Conservation (phyloP, 805 yeast genomes). For the Kodamaea lidongshanica region DNA sequence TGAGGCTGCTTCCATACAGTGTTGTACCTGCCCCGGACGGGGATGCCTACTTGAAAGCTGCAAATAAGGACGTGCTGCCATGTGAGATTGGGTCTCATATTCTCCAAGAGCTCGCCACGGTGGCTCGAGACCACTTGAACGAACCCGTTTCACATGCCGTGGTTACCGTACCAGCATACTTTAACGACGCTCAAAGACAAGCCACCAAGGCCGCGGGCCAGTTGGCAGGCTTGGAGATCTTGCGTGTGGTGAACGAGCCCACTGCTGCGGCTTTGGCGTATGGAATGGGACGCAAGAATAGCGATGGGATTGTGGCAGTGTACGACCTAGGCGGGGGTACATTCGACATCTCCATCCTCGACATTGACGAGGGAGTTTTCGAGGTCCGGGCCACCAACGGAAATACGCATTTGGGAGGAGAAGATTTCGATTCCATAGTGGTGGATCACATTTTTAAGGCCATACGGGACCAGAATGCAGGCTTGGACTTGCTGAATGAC, state of each 20-base stretch:
- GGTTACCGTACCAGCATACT: constrained; percentile 80
- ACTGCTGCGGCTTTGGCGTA: constrained; percentile 84
- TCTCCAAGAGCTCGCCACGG: constrained; percentile 56
- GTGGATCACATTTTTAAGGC: constrained; percentile 50
- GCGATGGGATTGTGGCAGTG: constrained; percentile 50
- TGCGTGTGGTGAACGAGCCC: constrained; percentile 77
- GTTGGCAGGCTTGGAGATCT: constrained; percentile 67
- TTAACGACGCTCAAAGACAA: constrained; percentile 75
- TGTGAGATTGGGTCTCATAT: constrained; percentile 66
- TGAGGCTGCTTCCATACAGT: constrained; percentile 55
- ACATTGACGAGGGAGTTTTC: constrained; percentile 74
- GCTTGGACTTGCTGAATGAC: constrained; percentile 44
- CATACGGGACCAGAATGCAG: constrained; percentile 50
- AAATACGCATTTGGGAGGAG: constrained; percentile 81
- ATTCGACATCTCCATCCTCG: constrained; percentile 72
- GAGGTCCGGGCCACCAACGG: constrained; percentile 82
- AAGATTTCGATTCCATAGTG: constrained; percentile 70
- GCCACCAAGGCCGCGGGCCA: constrained; percentile 78
- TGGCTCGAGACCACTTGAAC: constrained; percentile 49
- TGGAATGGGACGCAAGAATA: constrained; percentile 53
- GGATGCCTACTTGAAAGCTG: constrained; percentile 60
- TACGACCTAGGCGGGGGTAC: constrained; percentile 86
- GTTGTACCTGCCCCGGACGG: constrained; percentile 56
- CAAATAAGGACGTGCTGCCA: constrained; percentile 49
- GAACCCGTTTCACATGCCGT: constrained; percentile 59